These are phyloP conservation scores for Chenopodium berlandieri DNA, from an alignment of 148 eudicot species.

Conservation along the genomic window DNA sequence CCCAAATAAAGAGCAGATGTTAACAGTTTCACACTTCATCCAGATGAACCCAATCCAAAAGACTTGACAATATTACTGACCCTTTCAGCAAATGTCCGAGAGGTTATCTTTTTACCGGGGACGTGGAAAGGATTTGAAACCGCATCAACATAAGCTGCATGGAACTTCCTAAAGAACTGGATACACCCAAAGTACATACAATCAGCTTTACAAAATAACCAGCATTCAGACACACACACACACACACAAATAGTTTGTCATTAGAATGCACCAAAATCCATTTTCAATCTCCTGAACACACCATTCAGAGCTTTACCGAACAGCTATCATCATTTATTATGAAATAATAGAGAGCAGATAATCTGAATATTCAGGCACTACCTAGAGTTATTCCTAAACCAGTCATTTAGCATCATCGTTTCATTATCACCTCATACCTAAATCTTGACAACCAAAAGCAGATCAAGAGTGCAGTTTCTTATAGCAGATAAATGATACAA, in stretches of 20 bases:
- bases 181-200: not conserved
- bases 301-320: not conserved
- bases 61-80: conserved; percentile 84
- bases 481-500: not conserved
- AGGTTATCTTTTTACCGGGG: conserved; percentile 97
- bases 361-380: not conserved
- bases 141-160: conserved; percentile 91
- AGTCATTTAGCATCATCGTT: not conserved
- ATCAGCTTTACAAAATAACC: conserved; percentile 7
- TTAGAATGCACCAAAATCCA: not conserved
- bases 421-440: not conserved
- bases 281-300: not conserved
- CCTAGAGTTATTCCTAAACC: not conserved
- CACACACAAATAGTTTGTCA: not conserved
- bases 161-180: conserved; percentile 93
- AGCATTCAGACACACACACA: not conserved
- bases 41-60: conserved; percentile 72
- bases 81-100: conserved; percentile 74
- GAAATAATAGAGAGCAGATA: not conserved
- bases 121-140: conserved; percentile 98
- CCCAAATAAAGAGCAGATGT: not conserved
- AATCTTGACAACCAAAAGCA: not conserved
- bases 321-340: not conserved
- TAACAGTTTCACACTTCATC: conserved; percentile 50
- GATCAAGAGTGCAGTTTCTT: not conserved